Conservation (phyloP, 2,329 filamentous ascomycete species). For the Scedosporium boydii region DNA sequence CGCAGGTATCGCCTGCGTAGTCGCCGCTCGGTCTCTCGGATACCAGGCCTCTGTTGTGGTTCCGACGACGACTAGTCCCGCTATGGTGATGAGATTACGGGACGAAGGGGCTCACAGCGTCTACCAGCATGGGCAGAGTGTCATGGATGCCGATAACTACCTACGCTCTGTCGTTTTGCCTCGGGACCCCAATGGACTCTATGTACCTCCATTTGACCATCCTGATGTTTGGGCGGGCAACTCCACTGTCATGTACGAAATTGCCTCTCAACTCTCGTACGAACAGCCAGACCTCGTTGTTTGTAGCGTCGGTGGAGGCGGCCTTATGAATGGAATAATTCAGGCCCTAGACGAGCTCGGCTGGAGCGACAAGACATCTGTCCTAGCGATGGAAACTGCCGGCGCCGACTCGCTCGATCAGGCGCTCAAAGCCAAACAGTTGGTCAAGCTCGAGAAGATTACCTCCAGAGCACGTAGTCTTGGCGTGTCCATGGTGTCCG, state of each 20-base stretch:
- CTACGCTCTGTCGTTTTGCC: slow-evolving; percentile 44
- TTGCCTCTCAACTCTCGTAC: slow-evolving; percentile 28
- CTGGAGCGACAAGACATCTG: slow-evolving; percentile 29
- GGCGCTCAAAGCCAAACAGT: slow-evolving; percentile 40
- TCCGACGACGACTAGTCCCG: slow-evolving; percentile 51
- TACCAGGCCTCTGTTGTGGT: slow-evolving; percentile 68
- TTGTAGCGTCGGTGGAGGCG: slow-evolving; percentile 72
- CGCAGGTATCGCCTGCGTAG: slow-evolving; percentile 72
- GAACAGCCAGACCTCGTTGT: slow-evolving; percentile 56
- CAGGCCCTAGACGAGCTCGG: slow-evolving; percentile 42
- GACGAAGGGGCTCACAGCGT: slow-evolving; percentile 54
- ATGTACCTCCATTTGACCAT: slow-evolving; percentile 63
- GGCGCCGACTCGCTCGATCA: slow-evolving; percentile 60
- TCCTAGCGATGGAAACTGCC: slow-evolving; percentile 66
- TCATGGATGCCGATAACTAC: slow-evolving; percentile 59
- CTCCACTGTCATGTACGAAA: slow-evolving; percentile 45
- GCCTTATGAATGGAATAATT: slow-evolving; percentile 67
- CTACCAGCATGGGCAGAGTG: slow-evolving; percentile 54
- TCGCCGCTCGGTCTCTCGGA: slow-evolving; percentile 57
- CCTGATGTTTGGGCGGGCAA: slow-evolving; percentile 59
- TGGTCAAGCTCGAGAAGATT: slow-evolving; percentile 59
- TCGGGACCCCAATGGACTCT: slow-evolving; percentile 44
- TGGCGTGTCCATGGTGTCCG: slow-evolving; percentile 61
- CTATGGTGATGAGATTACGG: slow-evolving; percentile 63
- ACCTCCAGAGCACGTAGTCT: slow-evolving; percentile 68